phyloP scores from a whole-genome alignment of 2,329 filamentous ascomycete genomes.

The Macrophomina pseudophaseolina region DNA sequence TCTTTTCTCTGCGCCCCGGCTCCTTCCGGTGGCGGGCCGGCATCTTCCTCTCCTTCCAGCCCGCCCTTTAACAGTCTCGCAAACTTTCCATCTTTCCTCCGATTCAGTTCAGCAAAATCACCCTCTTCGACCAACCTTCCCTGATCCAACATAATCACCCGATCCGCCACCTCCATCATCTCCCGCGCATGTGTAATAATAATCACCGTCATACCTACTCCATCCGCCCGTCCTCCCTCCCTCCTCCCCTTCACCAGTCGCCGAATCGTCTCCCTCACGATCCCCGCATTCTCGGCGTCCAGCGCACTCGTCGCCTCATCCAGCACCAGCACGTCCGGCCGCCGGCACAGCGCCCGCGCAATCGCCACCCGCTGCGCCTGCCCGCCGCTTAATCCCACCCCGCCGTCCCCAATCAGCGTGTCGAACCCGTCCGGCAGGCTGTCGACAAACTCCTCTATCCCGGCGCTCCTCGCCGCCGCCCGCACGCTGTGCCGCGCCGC shows the following conservation, averaged over 20 bases:
- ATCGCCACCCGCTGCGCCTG: conserved; percentile 84
- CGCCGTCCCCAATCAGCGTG: conserved; percentile 76
- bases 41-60: conserved; percentile 7
- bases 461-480: conserved; percentile 60
- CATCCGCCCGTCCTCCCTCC: neutral
- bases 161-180: conserved; percentile 84
- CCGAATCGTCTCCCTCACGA: conserved; percentile 67
- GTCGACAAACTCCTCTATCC: conserved; percentile 77
- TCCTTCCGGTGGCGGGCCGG: neutral
- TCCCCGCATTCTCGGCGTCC: conserved; percentile 69
- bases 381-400: conserved; percentile 72
- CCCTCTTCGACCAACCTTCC: conserved; percentile 71
- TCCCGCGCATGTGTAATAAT: conserved; percentile 81
- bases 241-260: conserved; percentile 50
- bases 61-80: conserved; percentile 45
- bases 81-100: conserved; percentile 37
- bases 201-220: conserved; percentile 67
- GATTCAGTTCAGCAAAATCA: conserved; percentile 63
- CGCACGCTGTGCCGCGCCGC: conserved; percentile 53
- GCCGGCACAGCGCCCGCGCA: conserved; percentile 75
- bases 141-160: conserved; percentile 74
- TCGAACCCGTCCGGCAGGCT: conserved; percentile 73
- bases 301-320: conserved; percentile 88
- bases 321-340: conserved; percentile 74
- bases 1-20: neutral